Percentiles rank a stretch among this genome's conserved stretches.
These are phyloP conservation scores for Cicer judaicum DNA, from an alignment of 306 rosid genomes.

Conservation along the genomic window DNA sequence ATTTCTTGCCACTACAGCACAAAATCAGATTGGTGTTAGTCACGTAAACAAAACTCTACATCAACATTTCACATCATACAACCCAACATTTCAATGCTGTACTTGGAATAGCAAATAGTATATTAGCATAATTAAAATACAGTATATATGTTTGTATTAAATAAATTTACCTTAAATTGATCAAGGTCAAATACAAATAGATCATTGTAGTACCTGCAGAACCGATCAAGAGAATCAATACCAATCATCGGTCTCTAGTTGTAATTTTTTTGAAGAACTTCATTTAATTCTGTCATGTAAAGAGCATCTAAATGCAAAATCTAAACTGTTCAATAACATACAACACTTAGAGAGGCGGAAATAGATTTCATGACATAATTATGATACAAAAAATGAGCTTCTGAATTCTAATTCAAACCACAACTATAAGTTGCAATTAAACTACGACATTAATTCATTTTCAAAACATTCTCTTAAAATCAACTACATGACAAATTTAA, in stretches of 20 bases:
- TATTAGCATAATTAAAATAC: constrained; percentile 17
- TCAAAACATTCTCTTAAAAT: not conserved
- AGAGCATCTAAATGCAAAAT: constrained; percentile 14
- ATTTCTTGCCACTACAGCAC: constrained; percentile 92
- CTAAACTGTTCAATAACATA: constrained; percentile 29
- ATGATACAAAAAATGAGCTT: constrained; percentile 1
- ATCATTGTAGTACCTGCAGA: constrained; percentile 90
- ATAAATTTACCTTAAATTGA: constrained; percentile 76
- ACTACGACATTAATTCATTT: constrained; percentile 12
- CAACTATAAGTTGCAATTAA: constrained; percentile 24
- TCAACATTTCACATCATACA: constrained; percentile 32
- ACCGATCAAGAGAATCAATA: constrained; percentile 35
- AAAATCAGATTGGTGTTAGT: constrained; percentile 40
- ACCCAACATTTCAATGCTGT: not conserved
- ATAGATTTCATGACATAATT: constrained; percentile 21
- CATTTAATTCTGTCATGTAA: constrained; percentile 14
- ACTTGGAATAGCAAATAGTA: constrained; percentile 13
- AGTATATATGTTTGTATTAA: constrained; percentile 10
- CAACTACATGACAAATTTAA: constrained; percentile 14
- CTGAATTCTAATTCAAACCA: constrained; percentile 24
- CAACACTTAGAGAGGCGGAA: constrained; percentile 26
- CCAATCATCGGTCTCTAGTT: constrained; percentile 12
- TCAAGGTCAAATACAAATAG: constrained; percentile 92
- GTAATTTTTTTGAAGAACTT: constrained; percentile 20
- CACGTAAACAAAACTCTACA: not conserved